phyloP scores from a whole-genome alignment of 2,329 filamentous ascomycete genomes.

The Venturia aucupariae region DNA sequence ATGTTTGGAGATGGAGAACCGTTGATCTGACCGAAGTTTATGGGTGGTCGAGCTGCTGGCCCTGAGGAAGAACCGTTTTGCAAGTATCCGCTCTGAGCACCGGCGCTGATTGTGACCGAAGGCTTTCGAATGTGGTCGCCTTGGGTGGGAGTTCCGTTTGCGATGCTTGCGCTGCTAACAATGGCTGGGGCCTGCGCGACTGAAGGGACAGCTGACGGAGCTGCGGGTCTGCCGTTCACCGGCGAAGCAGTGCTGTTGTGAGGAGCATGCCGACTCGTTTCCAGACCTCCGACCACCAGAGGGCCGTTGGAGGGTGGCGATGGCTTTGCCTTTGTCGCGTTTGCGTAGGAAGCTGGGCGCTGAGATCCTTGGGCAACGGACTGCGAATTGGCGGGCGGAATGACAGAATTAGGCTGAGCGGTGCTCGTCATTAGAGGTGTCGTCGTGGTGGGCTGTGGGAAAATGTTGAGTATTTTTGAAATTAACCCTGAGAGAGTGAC shows the following conservation, averaged over 20 bases:
- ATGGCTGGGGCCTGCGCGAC: conserved; percentile 50
- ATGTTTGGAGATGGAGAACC: conserved; percentile 52
- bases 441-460: conserved; percentile 1
- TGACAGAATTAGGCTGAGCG: conserved; percentile 41
- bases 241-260: conserved; percentile 50
- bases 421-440: conserved; percentile 53
- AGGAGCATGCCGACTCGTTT: conserved; percentile 44
- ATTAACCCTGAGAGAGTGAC: conserved; percentile 9
- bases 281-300: conserved; percentile 44
- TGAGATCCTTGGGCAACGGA: conserved; percentile 40
- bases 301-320: conserved; percentile 40
- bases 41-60: conserved; percentile 49
- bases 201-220: conserved; percentile 57
- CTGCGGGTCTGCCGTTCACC: conserved; percentile 74
- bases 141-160: conserved; percentile 53
- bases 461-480: neutral
- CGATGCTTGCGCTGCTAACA: conserved; percentile 52
- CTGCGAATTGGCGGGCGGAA: conserved; percentile 35
- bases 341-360: conserved; percentile 50
- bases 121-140: conserved; percentile 73
- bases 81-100: conserved; percentile 64
- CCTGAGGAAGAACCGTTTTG: conserved; percentile 56
- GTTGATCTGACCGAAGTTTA: conserved; percentile 69
- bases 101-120: conserved; percentile 85
- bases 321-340: conserved; percentile 48